Evolutionary conservation across 495 filamentous ascomycete genomes (phyloP).

Genomic region (Penicillium salamii): DNA sequence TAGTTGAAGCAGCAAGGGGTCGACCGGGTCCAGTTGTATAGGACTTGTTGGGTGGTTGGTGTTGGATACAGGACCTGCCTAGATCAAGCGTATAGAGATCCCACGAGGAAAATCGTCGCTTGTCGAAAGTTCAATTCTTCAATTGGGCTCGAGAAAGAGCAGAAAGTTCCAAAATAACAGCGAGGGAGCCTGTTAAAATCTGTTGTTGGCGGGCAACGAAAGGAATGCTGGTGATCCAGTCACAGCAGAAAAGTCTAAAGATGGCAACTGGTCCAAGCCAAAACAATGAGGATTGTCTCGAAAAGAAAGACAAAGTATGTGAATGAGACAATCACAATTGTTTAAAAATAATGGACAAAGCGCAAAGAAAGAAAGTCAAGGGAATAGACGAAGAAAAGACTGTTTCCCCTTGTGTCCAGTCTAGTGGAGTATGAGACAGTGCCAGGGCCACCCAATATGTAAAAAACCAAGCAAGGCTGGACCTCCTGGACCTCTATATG

Average conservation of each 20-base stretch:
- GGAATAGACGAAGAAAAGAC: conserved; percentile 7
- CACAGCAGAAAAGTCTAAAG: conserved; percentile 20
- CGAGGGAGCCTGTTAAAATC: conserved; percentile 8
- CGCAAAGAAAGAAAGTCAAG: conserved; percentile 14
- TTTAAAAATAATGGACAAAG: conserved; percentile 11
- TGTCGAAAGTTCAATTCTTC: conserved; percentile 5
- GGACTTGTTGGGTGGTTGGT: conserved; percentile 9
- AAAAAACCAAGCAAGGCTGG: conserved; percentile 15
- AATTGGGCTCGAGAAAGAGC: conserved; percentile 8
- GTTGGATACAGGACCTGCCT: conserved; percentile 23
- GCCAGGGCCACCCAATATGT: conserved; percentile 11
- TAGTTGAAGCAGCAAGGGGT: not conserved
- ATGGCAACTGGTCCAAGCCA: conserved; percentile 17
- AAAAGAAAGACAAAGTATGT: conserved; percentile 20
- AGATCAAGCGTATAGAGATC: conserved; percentile 10
- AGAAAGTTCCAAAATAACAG: conserved; percentile 15
- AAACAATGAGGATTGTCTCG: conserved; percentile 17
- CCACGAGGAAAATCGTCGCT: conserved; percentile 2
- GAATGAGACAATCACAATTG: conserved; percentile 13
- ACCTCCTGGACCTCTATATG: conserved; percentile 1
- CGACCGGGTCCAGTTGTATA: not conserved
- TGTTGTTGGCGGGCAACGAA: conserved; percentile 35
- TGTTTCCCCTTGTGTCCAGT: conserved; percentile 11
- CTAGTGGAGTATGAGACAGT: conserved; percentile 19
- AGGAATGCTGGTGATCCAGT: conserved; percentile 41